phyloP scores from a whole-genome alignment of 2,329 filamentous ascomycete species.

The Dothideomycetes sp. region DNA sequence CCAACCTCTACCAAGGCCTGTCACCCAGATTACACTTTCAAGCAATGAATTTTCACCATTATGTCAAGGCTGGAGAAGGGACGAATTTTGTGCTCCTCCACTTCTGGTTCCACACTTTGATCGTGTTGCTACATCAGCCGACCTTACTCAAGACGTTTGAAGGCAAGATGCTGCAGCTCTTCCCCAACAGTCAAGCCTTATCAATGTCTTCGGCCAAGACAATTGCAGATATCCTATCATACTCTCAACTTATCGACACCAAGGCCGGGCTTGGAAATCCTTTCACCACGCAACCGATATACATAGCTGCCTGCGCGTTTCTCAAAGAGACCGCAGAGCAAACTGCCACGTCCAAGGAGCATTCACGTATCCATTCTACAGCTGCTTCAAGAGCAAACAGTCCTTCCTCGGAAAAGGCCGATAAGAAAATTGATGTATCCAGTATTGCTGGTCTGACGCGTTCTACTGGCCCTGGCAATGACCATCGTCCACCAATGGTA shows the following conservation, averaged over 20 bases:
- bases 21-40: slow-evolving; percentile 73
- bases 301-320: slow-evolving; percentile 83
- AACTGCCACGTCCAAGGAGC: slow-evolving; percentile 52
- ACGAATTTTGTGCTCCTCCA: slow-evolving; percentile 81
- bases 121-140: slow-evolving; percentile 76
- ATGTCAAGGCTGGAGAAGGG: slow-evolving; percentile 69
- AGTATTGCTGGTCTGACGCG: no score
- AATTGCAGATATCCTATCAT: slow-evolving; percentile 79
- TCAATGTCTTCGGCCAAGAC: slow-evolving; percentile 88
- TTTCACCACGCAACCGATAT: slow-evolving; percentile 80
- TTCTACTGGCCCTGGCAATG: not conserved
- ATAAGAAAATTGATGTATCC: not conserved
- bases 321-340: slow-evolving; percentile 70
- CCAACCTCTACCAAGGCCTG: slow-evolving; percentile 62
- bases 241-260: slow-evolving; percentile 75
- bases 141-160: slow-evolving; percentile 72
- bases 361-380: slow-evolving; percentile 37
- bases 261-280: slow-evolving; percentile 82
- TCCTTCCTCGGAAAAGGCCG: slow-evolving; percentile 26
- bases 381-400: slow-evolving; percentile 33
- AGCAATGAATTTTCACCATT: slow-evolving; percentile 75
- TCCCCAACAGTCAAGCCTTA: slow-evolving; percentile 68
- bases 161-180: slow-evolving; percentile 58
- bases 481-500: slow-evolving; percentile 6
- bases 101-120: slow-evolving; percentile 81